phyloP scores from a whole-genome alignment of 352 stramenopile species.

The Proteromonas lacertae region DNA sequence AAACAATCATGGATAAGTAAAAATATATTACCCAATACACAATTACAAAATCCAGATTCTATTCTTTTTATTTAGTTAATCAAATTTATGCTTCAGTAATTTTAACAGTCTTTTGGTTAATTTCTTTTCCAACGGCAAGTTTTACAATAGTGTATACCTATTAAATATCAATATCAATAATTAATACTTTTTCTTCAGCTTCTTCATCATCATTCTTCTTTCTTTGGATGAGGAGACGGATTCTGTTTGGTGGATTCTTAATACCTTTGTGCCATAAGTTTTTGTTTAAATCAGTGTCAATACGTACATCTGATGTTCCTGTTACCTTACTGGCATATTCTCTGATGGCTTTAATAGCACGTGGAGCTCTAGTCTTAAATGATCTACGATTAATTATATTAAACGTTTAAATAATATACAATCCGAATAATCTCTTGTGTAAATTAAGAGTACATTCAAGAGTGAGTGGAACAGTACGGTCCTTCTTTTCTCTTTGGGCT shows the following conservation, averaged over 20 bases:
- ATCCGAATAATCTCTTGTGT: constrained; percentile 69
- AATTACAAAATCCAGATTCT: too few relatives aligned
- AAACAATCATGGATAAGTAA: too few relatives aligned
- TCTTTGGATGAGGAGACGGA: constrained; percentile 78
- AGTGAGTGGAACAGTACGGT: constrained; percentile 47
- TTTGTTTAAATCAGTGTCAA: constrained; percentile 83
- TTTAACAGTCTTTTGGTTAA: too few relatives aligned
- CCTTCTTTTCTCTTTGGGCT: too few relatives aligned
- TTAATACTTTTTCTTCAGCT: constrained; percentile 73
- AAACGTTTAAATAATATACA: constrained; percentile 13
- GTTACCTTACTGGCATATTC: constrained; percentile 85
- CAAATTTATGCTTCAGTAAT: too few relatives aligned
- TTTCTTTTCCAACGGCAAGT: too few relatives aligned
- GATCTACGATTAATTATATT: constrained; percentile 10
- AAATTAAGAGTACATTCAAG: constrained; percentile 96
- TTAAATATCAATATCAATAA: too few relatives aligned
- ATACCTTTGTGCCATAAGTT: constrained; percentile 86
- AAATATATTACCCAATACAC: too few relatives aligned
- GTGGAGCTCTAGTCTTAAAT: constrained; percentile 90
- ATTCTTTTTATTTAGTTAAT: too few relatives aligned
- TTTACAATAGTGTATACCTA: too few relatives aligned
- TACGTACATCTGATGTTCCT: constrained; percentile 76
- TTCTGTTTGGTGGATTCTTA: constrained; percentile 76
- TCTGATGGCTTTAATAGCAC: constrained; percentile 80
- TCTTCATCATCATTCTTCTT: constrained; percentile 97